Base-by-base conservation (phyloP, 2,329 filamentous ascomycete genomes). In the Huntiella savannae region DNA sequence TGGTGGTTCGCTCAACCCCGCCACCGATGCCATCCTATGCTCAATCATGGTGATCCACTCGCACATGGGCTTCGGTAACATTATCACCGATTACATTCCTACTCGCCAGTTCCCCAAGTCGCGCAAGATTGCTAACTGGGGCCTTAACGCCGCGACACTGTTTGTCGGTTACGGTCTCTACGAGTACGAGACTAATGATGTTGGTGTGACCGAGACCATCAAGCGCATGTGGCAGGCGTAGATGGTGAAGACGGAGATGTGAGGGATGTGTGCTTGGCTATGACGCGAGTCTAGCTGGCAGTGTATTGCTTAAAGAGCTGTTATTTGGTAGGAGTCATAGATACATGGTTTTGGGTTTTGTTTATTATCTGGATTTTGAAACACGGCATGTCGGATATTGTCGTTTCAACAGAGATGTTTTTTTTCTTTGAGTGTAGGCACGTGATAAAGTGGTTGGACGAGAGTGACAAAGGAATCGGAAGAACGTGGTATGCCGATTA, bases 151-250 rank as follows among this genome's bases (percentile, higher is more conserved):
- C 40, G 78, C 75, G 50, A 95, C 92, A 8, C 69, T 88, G 49
- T 67, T 84, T 45, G 83, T 87, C 52, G 86, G 82, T 43, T 71
- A 94, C 53, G 87, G 87, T 49, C 71, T 96, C 58, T 98, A 98
- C 66, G 88, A 96, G 64, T 96, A 96, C 57, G 91, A 98, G 77
- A 98, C 91, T 32, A 96, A 95, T 59, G 91, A 98, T 55, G 85
- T 98, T 45, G 91, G 91, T 54, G 63, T 98, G 50, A 94, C 86
- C 6, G 88, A 93, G 71, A 80, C 79, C 32, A 71, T 95, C 54
- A 85, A 82, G 72, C 75, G 82, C 59, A 68, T 96, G 52, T 98
- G 91, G 91, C 83, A 72, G 58, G 88, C 91, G 57, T 84, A 67
- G 50, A 4, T 33, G 22, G 3, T 8, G 7, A 12, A 19, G 5